Conservation (phyloP, 805 yeast species). For the Helenozyma rhizophorensis region DNA sequence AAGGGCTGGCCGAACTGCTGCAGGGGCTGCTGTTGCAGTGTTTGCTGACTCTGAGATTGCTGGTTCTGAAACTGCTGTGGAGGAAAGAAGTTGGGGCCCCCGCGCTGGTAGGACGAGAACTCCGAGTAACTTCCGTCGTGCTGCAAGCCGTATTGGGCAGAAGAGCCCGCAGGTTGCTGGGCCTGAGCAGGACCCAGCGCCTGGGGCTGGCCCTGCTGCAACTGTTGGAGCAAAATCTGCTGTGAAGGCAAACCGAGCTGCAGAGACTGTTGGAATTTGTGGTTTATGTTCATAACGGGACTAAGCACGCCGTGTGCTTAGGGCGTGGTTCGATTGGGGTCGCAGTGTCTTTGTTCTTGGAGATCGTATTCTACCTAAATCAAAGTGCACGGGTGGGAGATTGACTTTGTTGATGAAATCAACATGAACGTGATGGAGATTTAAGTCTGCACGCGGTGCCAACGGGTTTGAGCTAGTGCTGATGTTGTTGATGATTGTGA, state of each 20-base stretch:
- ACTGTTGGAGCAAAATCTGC: constrained; percentile 39
- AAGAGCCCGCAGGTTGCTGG: constrained; percentile 16
- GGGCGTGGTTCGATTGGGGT: too few species aligned
- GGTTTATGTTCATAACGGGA: constrained; percentile 17
- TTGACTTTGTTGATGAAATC: too few species aligned
- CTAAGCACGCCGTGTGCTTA: not conserved
- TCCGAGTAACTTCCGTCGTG: constrained; percentile 22
- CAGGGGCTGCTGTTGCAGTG: constrained; percentile 13
- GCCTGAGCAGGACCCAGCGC: constrained; percentile 13
- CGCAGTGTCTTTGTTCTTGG: too few species aligned
- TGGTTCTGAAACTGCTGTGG: constrained; percentile 25
- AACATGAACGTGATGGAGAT: too few species aligned
- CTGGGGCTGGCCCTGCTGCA: constrained; percentile 34
- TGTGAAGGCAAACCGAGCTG: constrained; percentile 37
- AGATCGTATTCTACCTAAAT: too few species aligned
- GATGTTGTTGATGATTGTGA: too few species aligned
- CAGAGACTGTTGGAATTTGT: constrained; percentile 20
- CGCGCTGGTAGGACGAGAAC: constrained; percentile 20
- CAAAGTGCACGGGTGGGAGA: too few species aligned
- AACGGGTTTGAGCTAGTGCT: too few species aligned
- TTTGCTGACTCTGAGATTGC: constrained; percentile 25
- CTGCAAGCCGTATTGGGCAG: constrained; percentile 13
- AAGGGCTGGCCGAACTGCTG: constrained; percentile 14
- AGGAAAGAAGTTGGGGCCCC: constrained; percentile 17
- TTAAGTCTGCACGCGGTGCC: too few species aligned